These are phyloP conservation scores for Caloboletus inedulis DNA, from an alignment of 1,284 basidiomycete species.

Conservation along the genomic window DNA sequence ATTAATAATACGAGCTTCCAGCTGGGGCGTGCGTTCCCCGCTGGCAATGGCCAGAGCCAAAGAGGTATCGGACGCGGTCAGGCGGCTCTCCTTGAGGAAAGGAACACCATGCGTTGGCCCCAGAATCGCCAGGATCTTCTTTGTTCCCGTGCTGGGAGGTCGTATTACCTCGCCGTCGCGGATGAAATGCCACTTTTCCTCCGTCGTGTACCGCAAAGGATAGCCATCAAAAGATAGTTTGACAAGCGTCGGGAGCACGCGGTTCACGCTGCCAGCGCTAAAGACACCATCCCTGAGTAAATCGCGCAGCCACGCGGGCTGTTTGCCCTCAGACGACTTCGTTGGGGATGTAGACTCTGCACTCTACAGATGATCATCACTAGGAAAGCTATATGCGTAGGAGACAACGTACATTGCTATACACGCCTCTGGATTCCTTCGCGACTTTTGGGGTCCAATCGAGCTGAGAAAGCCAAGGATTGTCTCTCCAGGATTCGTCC, in stretches of 20 bases:
- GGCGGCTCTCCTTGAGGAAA: slow-evolving; percentile 37
- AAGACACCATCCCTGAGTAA: slow-evolving; percentile 46
- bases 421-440: slow-evolving; percentile 65
- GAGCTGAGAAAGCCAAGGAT: slow-evolving; percentile 88
- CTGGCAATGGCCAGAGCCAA: slow-evolving; percentile 44
- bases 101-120: slow-evolving; percentile 41
- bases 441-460: slow-evolving; percentile 93
- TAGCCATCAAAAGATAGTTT: slow-evolving; percentile 69
- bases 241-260: slow-evolving; percentile 77
- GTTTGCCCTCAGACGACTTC: slow-evolving; percentile 10
- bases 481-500: slow-evolving; percentile 60
- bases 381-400: background rate
- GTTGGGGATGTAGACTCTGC: background rate
- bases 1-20: slow-evolving; percentile 33
- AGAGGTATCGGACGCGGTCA: slow-evolving; percentile 38
- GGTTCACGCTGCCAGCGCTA: slow-evolving; percentile 56
- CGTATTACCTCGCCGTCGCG: slow-evolving; percentile 36
- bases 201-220: slow-evolving; percentile 61
- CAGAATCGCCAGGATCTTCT: slow-evolving; percentile 43
- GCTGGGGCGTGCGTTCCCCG: slow-evolving; percentile 35
- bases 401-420: slow-evolving; percentile 23
- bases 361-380: slow-evolving; percentile 12
- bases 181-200: slow-evolving; percentile 67
- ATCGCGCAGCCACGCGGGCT: slow-evolving; percentile 78
- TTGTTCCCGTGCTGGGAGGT: slow-evolving; percentile 38